Evolutionary conservation across 2,329 filamentous ascomycete species (phyloP).

Genomic region (Aspergillus tubingensis): DNA sequence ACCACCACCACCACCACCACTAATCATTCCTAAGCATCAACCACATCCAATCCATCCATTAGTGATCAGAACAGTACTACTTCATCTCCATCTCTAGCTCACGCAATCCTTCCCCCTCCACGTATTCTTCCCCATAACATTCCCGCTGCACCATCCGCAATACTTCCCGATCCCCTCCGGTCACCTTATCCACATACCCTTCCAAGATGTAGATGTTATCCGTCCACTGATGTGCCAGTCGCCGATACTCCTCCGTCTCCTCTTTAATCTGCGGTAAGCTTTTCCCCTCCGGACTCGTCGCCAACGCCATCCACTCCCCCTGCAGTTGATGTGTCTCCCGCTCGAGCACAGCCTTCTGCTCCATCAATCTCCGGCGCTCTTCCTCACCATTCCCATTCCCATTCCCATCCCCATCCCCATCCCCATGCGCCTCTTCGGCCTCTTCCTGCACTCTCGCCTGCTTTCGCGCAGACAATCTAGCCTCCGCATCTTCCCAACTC

Average conservation of each 20-base stretch:
- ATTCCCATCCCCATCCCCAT: constrained; percentile 22
- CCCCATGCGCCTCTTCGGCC: constrained; percentile 21
- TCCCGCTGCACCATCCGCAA: constrained; percentile 47
- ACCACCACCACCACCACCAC: neutral
- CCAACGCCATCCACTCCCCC: constrained; percentile 15
- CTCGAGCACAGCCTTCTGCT: constrained; percentile 26
- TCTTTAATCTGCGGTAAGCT: constrained; percentile 33
- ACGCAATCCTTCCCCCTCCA: constrained; percentile 54
- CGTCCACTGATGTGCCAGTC: constrained; percentile 41
- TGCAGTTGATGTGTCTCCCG: constrained; percentile 37
- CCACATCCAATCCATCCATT: neutral
- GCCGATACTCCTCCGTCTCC: constrained; percentile 32
- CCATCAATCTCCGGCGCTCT: constrained; percentile 25
- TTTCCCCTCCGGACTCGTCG: constrained; percentile 22
- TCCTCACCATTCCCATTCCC: constrained; percentile 22
- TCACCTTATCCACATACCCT: constrained; percentile 40
- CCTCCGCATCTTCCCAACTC: constrained; percentile 35
- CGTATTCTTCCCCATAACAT: constrained; percentile 57
- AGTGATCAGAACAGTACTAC: neutral
- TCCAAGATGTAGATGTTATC: constrained; percentile 50
- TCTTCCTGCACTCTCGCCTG: constrained; percentile 30
- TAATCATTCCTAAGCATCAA: neutral
- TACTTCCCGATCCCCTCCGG: constrained; percentile 47
- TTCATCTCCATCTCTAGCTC: constrained; percentile 19
- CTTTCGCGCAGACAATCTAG: constrained; percentile 41